Evolutionary conservation across 2,329 filamentous ascomycete species (phyloP), one percentile per base, ranked within the genome.

Genomic region (Penicillium capsulatum): DNA sequence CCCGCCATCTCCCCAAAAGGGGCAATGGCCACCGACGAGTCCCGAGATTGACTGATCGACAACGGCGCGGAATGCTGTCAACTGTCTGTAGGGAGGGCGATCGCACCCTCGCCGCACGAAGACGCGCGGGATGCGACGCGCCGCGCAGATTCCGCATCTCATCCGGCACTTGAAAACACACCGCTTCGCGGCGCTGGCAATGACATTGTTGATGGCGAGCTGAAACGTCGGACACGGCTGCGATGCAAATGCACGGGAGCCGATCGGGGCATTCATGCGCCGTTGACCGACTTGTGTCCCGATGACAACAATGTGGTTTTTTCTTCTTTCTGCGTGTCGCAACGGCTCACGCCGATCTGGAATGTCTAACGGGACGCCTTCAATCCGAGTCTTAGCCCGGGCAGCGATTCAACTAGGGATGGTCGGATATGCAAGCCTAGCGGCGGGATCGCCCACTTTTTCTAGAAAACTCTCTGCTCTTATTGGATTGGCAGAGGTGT

Each of bases 51-150:
- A 45, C 28, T 37, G 45, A 48, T 48, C 38, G 42, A 36, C 38
- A 42, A 40, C 40, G 37, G 40, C 17, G 24, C 14, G 37, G 42
- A 48, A 48, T 48, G 42, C 45, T 48, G 45, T 48, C 45, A 38
- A 34, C 33, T 16, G 31, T 32, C 40, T 40, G 40, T 34, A 44
- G 41, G 44, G 37, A 44, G 41, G 44, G 37, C 29, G 27, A 20
- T 22, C 19, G 19, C 19, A 9, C 19, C 19, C 19, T 22, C 19
- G 9, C 19, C 19, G 19, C 19, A 9, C 19, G 19, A 22, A 28
- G 26, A 14, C 13, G 13, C 26, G 26, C 26, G 9, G 26, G 13
- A 28, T 28, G 26, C 10, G 11, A 11, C 26, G 26, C 13, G 26
- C 26, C 5, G 26, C n/a, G 26, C 11, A 9, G 19, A 22, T 9